Percentiles rank a stretch among this genome's conserved stretches.
phyloP scores from a whole-genome alignment of 306 rosid genomes.

The Crotalaria pallida region DNA sequence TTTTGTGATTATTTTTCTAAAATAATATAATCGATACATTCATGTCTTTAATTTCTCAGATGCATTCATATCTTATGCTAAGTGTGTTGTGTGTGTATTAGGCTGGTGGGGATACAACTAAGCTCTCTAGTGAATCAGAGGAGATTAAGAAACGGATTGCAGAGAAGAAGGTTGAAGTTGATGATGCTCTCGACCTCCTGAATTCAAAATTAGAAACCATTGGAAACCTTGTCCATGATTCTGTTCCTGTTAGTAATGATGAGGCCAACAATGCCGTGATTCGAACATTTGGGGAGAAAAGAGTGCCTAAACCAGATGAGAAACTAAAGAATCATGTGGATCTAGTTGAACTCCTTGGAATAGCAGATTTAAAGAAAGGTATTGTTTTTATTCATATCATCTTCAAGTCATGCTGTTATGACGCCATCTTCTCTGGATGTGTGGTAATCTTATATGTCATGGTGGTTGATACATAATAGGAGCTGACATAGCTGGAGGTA shows the following conservation, averaged over 20 bases:
- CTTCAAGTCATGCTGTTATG: not conserved
- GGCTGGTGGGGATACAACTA: constrained; percentile 61
- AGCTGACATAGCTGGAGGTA: constrained; percentile 86
- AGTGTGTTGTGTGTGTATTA: not conserved
- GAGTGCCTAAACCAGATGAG: constrained; percentile 67
- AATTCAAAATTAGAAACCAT: constrained; percentile 62
- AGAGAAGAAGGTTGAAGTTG: constrained; percentile 74
- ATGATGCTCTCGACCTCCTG: constrained; percentile 44
- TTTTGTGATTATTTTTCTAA: no score
- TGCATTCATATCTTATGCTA: not conserved
- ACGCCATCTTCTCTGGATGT: not conserved
- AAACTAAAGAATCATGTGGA: constrained; percentile 79
- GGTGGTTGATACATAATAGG: constrained; percentile 46
- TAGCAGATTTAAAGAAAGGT: constrained; percentile 64
- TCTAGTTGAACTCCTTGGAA: constrained; percentile 69
- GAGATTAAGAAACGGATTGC: constrained; percentile 50
- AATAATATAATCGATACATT: not conserved
- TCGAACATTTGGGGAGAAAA: constrained; percentile 83
- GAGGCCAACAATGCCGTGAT: constrained; percentile 85
- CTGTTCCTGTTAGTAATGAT: constrained; percentile 67
- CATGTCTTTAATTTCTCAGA: not conserved
- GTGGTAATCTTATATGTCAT: not conserved
- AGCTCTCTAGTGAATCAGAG: constrained; percentile 52
- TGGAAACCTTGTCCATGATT: constrained; percentile 91
- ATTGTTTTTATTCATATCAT: not conserved